phyloP scores from a whole-genome alignment of 2,329 filamentous ascomycete genomes.

The Berkeleyomyces rouxiae region DNA sequence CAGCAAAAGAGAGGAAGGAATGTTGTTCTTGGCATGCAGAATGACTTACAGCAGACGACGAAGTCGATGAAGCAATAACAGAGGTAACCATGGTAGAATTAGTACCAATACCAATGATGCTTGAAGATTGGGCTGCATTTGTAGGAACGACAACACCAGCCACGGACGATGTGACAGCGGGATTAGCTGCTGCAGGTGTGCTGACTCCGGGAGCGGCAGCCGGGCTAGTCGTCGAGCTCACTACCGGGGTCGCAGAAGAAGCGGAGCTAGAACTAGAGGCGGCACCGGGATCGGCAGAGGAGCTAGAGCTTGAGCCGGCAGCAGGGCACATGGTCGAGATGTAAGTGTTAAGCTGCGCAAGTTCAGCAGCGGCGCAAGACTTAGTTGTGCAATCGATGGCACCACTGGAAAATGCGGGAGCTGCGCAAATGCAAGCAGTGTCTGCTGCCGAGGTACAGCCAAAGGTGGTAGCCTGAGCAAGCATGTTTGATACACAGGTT shows the following conservation, averaged over 20 bases:
- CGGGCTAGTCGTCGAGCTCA: background rate
- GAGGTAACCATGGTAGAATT: constrained; percentile 11
- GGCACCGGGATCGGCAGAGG: constrained; percentile 2
- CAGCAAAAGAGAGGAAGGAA: background rate
- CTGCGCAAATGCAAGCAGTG: constrained; percentile 26
- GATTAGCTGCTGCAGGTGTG: background rate
- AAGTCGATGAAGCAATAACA: constrained; percentile 1
- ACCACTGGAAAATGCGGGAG: constrained; percentile 21
- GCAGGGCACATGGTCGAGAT: constrained; percentile 18
- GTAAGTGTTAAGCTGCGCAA: constrained; percentile 19
- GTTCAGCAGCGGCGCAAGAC: constrained; percentile 17
- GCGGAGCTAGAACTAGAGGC: background rate
- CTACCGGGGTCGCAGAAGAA: background rate
- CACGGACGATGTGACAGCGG: background rate
- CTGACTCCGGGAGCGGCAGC: background rate
- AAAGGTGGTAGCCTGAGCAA: constrained; percentile 8
- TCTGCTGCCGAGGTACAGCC: constrained; percentile 17
- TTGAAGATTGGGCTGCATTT: background rate
- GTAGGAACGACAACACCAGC: background rate
- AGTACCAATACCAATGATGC: constrained; percentile 4
- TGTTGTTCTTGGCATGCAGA: too few species aligned
- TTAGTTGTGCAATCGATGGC: constrained; percentile 26
- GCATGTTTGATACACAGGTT: constrained; percentile 13
- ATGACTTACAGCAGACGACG: background rate
- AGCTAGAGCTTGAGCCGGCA: background rate